Evolutionary conservation across 345 rosid species (phyloP).

Genomic region (Eucalyptus marginata): DNA sequence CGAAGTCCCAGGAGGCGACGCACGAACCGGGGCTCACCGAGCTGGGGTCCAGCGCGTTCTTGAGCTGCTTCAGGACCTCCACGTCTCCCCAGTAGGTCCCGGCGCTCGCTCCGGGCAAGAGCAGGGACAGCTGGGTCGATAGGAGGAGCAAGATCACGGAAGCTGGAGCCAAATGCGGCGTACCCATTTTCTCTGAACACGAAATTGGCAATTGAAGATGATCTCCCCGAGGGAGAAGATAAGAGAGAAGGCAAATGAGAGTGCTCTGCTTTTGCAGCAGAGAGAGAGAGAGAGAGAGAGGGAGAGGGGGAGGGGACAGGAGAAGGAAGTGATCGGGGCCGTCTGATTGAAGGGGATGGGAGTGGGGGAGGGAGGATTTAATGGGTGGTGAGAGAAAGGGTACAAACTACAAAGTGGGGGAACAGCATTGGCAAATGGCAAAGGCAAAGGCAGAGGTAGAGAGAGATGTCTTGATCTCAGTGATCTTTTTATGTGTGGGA

Average conservation of each 20-base stretch:
- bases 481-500: neutral
- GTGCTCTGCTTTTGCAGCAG: neutral
- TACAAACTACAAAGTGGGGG: neutral
- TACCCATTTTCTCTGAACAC: neutral
- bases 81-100: slow-evolving; percentile 51
- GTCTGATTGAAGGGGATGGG: neutral
- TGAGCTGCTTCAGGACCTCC: slow-evolving; percentile 36
- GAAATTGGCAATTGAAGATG: neutral
- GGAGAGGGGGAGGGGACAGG: neutral
- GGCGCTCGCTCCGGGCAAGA: slow-evolving; percentile 6
- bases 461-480: neutral
- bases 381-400: neutral
- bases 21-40: slow-evolving; percentile 71
- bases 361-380: neutral
- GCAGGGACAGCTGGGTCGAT: neutral
- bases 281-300: neutral
- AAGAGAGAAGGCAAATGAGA: neutral
- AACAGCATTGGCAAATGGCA: neutral
- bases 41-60: slow-evolving; percentile 24
- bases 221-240: neutral
- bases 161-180: neutral
- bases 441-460: neutral
- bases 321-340: neutral
- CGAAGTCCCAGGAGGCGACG: slow-evolving; percentile 75
- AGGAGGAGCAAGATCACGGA: neutral